phyloP scores from a whole-genome alignment of 257 asterid genomes.

The Penstemon newberryi region DNA sequence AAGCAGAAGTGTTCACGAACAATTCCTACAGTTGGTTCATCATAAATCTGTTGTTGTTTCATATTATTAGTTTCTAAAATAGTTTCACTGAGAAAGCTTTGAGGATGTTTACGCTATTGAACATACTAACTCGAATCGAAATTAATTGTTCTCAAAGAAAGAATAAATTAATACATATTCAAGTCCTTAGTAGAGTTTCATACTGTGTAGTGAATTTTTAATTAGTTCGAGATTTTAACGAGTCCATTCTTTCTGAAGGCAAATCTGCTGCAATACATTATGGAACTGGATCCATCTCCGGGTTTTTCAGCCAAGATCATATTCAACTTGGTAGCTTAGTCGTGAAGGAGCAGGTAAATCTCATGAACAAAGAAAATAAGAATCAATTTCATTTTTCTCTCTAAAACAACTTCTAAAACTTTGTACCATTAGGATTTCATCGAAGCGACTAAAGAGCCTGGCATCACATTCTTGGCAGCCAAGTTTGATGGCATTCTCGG shows the following conservation, averaged over 20 bases:
- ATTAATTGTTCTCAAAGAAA: background rate
- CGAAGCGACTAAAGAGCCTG: conserved; percentile 84
- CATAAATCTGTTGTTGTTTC: background rate
- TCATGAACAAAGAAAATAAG: background rate
- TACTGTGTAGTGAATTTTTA: background rate
- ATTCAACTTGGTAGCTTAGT: conserved; percentile 60
- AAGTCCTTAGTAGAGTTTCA: conserved; percentile 2
- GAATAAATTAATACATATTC: conserved; percentile 8
- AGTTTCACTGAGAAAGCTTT: background rate
- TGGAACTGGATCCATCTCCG: conserved; percentile 93
- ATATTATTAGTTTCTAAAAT: background rate
- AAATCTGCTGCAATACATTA: conserved; percentile 81
- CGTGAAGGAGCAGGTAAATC: conserved; percentile 70
- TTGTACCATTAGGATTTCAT: conserved; percentile 59
- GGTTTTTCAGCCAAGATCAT: conserved; percentile 77
- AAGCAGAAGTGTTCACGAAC: too few species aligned
- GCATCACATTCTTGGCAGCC: conserved; percentile 82
- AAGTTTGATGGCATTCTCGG: conserved; percentile 95
- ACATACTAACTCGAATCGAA: background rate
- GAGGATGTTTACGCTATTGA: background rate
- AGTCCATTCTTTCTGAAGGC: conserved; percentile 46
- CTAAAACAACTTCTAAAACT: conserved; percentile 16
- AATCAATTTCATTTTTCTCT: background rate
- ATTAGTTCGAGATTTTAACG: conserved; percentile 6
- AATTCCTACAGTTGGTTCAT: background rate